These are phyloP conservation scores for Prunella vulgaris DNA, from an alignment of 257 asterid species.

Conservation along the genomic window DNA sequence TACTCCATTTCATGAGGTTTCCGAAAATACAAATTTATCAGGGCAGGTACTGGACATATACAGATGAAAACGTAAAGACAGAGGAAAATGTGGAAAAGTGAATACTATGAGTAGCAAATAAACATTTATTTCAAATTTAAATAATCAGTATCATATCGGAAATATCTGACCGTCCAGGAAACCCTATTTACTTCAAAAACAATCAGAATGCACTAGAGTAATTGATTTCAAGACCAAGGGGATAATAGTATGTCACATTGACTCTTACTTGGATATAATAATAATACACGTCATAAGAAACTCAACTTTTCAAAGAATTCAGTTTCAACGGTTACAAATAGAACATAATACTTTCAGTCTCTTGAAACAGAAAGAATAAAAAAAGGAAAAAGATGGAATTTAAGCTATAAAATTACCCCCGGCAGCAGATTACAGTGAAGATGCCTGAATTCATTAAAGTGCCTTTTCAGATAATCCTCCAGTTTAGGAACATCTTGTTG, in stretches of 20 bases:
- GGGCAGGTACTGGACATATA: not conserved
- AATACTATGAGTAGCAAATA: not conserved
- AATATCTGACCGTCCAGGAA: not conserved
- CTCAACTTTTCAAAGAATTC: not conserved
- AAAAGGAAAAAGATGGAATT: not conserved
- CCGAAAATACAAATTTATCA: not conserved
- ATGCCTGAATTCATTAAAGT: conserved; percentile 44
- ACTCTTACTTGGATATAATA: not conserved
- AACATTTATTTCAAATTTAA: not conserved
- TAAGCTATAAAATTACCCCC: conserved; percentile 33
- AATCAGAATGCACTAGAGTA: too few relatives aligned
- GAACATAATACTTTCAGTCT: not conserved
- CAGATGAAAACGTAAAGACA: not conserved
- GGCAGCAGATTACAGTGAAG: conserved; percentile 37
- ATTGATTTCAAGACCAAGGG: not conserved
- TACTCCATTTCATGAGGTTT: not conserved
- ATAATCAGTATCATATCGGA: not conserved
- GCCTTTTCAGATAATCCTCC: conserved; percentile 42
- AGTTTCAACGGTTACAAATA: too few relatives aligned
- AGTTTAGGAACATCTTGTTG: conserved; percentile 62
- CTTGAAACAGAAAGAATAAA: not conserved
- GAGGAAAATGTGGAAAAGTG: not conserved
- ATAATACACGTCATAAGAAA: not conserved
- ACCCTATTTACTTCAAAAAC: not conserved
- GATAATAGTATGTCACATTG: not conserved